Evolutionary conservation across 805 yeast genomes (phyloP).

Genomic region (Saturnispora saitoi): DNA sequence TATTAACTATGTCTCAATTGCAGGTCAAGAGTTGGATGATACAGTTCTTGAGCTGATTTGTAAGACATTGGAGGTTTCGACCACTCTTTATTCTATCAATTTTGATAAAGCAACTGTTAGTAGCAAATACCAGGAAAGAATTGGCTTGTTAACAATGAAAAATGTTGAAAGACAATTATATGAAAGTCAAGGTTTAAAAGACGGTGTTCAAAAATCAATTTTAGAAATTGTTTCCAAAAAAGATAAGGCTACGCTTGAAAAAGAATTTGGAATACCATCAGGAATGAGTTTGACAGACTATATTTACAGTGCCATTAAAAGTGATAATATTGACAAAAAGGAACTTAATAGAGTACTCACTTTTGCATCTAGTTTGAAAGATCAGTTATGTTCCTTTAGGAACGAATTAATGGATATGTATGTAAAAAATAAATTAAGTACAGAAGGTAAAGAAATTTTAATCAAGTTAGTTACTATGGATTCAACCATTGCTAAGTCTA

Average conservation of each 20-base stretch:
- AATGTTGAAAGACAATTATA: conserved; percentile 58
- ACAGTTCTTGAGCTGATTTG: conserved; percentile 58
- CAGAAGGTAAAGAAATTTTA: conserved; percentile 69
- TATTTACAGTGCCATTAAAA: conserved; percentile 17
- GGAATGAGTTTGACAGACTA: conserved; percentile 18
- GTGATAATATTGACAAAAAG: conserved; percentile 13
- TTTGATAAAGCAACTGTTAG: conserved; percentile 57
- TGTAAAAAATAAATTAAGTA: conserved; percentile 42
- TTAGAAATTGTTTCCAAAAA: conserved; percentile 13
- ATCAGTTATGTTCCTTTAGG: conserved; percentile 40
- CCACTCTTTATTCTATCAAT: conserved; percentile 58
- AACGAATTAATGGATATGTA: conserved; percentile 52
- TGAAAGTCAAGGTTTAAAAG: conserved; percentile 5
- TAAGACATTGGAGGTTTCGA: conserved; percentile 58
- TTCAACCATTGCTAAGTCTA: conserved; percentile 54
- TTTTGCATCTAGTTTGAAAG: conserved; percentile 33
- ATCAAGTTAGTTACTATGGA: conserved; percentile 62
- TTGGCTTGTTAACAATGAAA: conserved; percentile 73
- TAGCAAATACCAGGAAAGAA: conserved; percentile 52
- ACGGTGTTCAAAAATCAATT: conserved; percentile 8
- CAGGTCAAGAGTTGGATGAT: conserved; percentile 54
- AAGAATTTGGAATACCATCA: conserved; percentile 9
- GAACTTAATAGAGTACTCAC: conserved; percentile 26
- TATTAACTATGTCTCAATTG: conserved; percentile 59
- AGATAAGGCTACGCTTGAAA: conserved; percentile 5